Percentiles rank a stretch among this genome's conserved stretches.
Conservation (phyloP, 2,329 filamentous ascomycete genomes). For the Pseudocercospora fijiensis region DNA sequence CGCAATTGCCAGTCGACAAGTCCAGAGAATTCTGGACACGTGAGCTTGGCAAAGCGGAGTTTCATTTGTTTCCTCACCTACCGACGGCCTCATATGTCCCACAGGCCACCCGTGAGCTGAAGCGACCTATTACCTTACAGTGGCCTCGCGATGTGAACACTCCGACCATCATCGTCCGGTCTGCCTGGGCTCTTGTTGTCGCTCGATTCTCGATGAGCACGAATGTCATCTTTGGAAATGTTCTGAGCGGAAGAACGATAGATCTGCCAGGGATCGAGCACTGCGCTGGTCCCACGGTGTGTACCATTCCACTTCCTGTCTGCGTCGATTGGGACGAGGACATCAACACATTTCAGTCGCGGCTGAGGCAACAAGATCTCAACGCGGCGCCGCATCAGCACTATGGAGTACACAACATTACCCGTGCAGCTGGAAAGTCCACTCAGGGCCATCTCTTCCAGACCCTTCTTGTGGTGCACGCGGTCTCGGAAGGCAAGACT, state of each 20-base stretch:
- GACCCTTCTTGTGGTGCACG: neutral
- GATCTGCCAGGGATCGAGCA: neutral
- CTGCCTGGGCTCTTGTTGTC: conserved; percentile 17
- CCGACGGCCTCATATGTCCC: neutral
- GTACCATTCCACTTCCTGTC: conserved; percentile 15
- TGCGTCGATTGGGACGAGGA: neutral
- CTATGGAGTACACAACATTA: neutral
- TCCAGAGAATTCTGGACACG: conserved; percentile 5
- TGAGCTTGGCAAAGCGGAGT: neutral
- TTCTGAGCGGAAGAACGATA: conserved; percentile 14
- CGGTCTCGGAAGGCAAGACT: neutral
- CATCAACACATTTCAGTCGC: neutral
- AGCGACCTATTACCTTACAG: neutral
- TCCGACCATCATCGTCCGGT: neutral
- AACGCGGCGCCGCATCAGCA: neutral
- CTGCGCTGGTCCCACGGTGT: conserved; percentile 15
- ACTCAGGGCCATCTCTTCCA: neutral
- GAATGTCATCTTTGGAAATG: conserved; percentile 17
- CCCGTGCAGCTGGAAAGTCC: neutral
- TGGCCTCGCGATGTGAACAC: conserved; percentile 6
- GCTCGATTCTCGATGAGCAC: conserved; percentile 6
- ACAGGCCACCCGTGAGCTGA: conserved; percentile 3
- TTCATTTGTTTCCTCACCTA: conserved; percentile 3
- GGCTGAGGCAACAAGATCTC: neutral
- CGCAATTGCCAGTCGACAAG: neutral